These are phyloP conservation scores for Colletotrichum sublineola DNA, from an alignment of 2,329 filamentous ascomycete genomes.

Conservation along the genomic window DNA sequence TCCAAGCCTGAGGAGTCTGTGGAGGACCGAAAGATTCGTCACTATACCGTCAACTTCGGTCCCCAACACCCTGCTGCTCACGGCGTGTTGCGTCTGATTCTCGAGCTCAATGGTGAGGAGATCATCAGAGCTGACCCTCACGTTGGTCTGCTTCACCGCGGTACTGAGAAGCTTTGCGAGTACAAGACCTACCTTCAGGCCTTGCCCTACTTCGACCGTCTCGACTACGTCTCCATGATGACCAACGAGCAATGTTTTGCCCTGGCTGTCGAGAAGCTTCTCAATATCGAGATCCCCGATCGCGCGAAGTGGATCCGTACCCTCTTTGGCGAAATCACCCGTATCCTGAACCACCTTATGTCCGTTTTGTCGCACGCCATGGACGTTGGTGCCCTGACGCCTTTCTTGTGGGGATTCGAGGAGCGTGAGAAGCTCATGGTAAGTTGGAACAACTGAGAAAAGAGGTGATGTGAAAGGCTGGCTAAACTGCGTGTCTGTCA, in stretches of 20 bases:
- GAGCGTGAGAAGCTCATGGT: conserved; percentile 99
- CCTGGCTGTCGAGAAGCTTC: conserved; percentile 95
- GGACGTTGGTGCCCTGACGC: conserved; percentile 98
- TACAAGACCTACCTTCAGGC: conserved; percentile 99
- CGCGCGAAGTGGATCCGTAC: conserved; percentile 98
- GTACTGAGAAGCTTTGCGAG: conserved; percentile 99
- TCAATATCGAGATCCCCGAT: conserved; percentile 96
- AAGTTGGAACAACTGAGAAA: conserved; percentile 51
- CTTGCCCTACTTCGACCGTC: conserved; percentile 96
- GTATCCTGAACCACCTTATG: conserved; percentile 97
- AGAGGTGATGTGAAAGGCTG: not conserved
- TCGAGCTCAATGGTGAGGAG: conserved; percentile 97
- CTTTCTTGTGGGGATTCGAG: conserved; percentile 99
- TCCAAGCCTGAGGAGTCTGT: conserved; percentile 65
- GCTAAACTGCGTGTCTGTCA: conserved; percentile 54
- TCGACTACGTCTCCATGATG: conserved; percentile 99
- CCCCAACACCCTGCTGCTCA: conserved; percentile 98
- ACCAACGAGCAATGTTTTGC: conserved; percentile 99
- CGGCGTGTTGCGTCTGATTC: conserved; percentile 96
- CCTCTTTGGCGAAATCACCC: conserved; percentile 93
- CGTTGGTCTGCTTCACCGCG: conserved; percentile 94
- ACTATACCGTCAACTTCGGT: conserved; percentile 99
- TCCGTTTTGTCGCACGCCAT: conserved; percentile 96
- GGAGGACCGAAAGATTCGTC: conserved; percentile 85
- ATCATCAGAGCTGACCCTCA: conserved; percentile 97